Percentiles rank a stretch among this genome's conserved stretches.
Evolutionary conservation across 2,329 filamentous ascomycete genomes (phyloP).

Genomic region (Fusarium sp.): DNA sequence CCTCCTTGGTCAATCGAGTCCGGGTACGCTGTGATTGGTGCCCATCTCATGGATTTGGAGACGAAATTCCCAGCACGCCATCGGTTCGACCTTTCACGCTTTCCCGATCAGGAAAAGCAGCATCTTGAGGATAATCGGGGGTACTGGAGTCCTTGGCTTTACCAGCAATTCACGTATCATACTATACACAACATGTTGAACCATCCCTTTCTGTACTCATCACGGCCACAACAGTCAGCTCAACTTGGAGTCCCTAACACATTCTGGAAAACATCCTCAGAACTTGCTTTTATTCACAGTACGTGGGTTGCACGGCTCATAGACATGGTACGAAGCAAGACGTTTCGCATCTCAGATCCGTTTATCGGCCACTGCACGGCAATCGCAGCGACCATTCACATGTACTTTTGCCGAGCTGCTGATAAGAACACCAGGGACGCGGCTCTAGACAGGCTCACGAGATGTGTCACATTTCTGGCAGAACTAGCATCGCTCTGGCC

Average conservation of each 20-base stretch:
- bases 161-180: slow-evolving; percentile 1
- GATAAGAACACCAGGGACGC: not conserved
- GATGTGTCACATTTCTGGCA: not conserved
- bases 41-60: not conserved
- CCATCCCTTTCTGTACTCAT: not conserved
- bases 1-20: slow-evolving; percentile 4
- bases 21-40: not conserved
- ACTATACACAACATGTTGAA: not conserved
- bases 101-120: not conserved
- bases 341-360: not conserved
- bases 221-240: not conserved
- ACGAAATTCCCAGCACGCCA: not conserved
- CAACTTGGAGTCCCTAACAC: not conserved
- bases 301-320: not conserved
- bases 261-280: not conserved
- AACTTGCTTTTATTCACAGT: not conserved
- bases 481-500: not conserved
- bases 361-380: not conserved
- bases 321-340: not conserved
- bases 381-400: not conserved
- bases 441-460: not conserved
- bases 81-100: not conserved
- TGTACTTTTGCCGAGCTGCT: not conserved
- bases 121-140: not conserved
- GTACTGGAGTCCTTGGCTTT: slow-evolving; percentile 3